Base-by-base conservation (phyloP, 495 filamentous ascomycete species). In the Trichodelitschia bisporula region DNA sequence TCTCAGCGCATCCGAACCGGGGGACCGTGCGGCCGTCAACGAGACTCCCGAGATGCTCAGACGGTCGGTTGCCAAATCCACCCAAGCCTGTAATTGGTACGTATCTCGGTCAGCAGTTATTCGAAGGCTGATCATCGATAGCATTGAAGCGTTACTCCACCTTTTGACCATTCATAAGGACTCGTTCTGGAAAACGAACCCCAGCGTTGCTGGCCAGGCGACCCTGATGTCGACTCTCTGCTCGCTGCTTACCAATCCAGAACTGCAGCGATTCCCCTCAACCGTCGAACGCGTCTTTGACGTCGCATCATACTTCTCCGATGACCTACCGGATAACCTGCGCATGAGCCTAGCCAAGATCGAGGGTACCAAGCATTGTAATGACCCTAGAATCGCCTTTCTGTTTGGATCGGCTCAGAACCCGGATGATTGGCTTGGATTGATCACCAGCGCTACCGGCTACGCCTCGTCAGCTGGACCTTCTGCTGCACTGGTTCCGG, bases 401-500 rank as follows among this genome's bases (percentile, higher is more conserved):
- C 32, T 54, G 24, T 43, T 51, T 19, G 48, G 48, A 24, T 28
- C 26, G 9, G 10, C 31, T 8, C 30, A 30, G 3, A 1, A 27
- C 5, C 29, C 35, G 0, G 47, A 50, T 25, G 36, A 36, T 9
- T 51, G 49, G 46, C 40, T 53, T 17, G 34, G 31, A 26, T 26
- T 50, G 25, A 34, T 33, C 4, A 37, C 20, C 16, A 32, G 36
- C 2, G 21, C 19, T 10, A 1, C 31, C n/a, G 3, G 10, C 8
- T 8, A 8, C 8, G 6, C 26, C 26, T 12, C 9, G 9, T 5
- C 8, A 8, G 5, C 26, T 6, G 15, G 8, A 5, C 5, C 26
- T 14, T 5, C 26, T 8, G 15, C 9, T 8, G 26, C 26, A 6
- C 5, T 8, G 6, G 15, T 8, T 14, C 10, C 15, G 6, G 26